Evolutionary conservation across 306 rosid species (phyloP).

Genomic region (Dryas octopetala): DNA sequence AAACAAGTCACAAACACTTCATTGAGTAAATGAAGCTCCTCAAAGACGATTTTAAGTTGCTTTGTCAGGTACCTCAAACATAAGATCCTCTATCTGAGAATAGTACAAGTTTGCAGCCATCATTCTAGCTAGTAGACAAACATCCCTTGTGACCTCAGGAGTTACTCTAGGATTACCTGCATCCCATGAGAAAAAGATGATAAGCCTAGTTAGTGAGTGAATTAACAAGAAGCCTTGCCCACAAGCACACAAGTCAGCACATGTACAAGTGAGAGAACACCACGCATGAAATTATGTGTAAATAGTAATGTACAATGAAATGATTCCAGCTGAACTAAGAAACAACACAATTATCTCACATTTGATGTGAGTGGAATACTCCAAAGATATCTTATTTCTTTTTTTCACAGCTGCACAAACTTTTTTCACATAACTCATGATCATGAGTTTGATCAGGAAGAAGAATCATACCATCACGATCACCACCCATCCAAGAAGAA

Average conservation of each 20-base stretch:
- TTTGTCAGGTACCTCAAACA: slow-evolving; percentile 78
- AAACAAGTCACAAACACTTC: slow-evolving; percentile 10
- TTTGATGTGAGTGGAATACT: background rate
- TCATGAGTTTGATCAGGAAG: background rate
- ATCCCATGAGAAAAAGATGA: slow-evolving; percentile 28
- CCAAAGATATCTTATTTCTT: background rate
- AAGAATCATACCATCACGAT: slow-evolving; percentile 81
- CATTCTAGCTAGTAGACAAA: slow-evolving; percentile 97
- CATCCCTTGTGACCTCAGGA: slow-evolving; percentile 98
- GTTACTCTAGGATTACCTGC: slow-evolving; percentile 98
- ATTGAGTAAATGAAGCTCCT: slow-evolving; percentile 8
- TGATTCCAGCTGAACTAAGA: background rate
- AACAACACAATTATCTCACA: background rate
- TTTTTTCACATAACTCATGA: background rate
- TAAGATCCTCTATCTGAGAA: slow-evolving; percentile 96
- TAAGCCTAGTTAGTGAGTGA: background rate
- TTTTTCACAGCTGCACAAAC: background rate
- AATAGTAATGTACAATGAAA: background rate
- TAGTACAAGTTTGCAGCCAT: slow-evolving; percentile 97
- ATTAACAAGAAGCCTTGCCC: background rate
- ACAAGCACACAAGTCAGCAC: background rate
- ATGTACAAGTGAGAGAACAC: background rate
- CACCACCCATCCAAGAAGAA: slow-evolving; percentile 99
- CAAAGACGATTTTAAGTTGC: slow-evolving; percentile 13
- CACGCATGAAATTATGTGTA: background rate